A percentile compares a stretch with the other conserved stretches of the same genome.
Evolutionary conservation across 345 rosid genomes (phyloP).

Genomic region (Theobroma cacao): DNA sequence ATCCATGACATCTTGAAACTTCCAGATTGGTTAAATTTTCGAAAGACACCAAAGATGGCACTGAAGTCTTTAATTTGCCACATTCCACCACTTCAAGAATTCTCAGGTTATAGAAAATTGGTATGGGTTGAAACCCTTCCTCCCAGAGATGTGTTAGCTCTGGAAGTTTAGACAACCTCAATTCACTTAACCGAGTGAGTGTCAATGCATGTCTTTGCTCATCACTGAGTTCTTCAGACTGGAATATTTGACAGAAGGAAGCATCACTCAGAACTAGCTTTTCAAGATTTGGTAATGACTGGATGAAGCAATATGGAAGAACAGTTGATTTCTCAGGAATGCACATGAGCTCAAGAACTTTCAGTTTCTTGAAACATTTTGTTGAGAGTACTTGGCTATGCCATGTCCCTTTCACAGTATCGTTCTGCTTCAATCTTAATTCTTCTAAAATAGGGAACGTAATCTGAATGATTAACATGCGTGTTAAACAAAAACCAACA

Average conservation of each 20-base stretch:
- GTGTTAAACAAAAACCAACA: not conserved
- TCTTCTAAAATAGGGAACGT: conserved; percentile 4
- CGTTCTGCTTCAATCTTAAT: not conserved
- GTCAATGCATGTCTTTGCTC: not conserved
- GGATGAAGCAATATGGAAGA: not conserved
- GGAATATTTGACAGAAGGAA: not conserved
- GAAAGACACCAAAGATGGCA: not conserved
- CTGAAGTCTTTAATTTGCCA: not conserved
- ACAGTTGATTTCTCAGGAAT: not conserved
- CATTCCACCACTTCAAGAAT: not conserved
- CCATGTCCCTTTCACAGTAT: not conserved
- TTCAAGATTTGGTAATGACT: not conserved
- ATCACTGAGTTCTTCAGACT: not conserved
- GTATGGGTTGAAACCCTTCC: not conserved
- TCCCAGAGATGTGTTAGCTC: not conserved
- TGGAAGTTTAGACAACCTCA: conserved; percentile 1
- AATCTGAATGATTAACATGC: not conserved
- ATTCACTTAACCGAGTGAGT: not conserved
- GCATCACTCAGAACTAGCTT: not conserved
- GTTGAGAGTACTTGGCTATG: not conserved
- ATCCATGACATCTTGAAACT: no score
- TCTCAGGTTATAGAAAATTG: not conserved
- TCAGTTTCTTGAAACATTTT: not conserved
- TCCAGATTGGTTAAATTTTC: no score
- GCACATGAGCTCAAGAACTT: not conserved